Base-by-base conservation (phyloP, 768 basidiomycete genomes). In the Boletus reticuloceps region DNA sequence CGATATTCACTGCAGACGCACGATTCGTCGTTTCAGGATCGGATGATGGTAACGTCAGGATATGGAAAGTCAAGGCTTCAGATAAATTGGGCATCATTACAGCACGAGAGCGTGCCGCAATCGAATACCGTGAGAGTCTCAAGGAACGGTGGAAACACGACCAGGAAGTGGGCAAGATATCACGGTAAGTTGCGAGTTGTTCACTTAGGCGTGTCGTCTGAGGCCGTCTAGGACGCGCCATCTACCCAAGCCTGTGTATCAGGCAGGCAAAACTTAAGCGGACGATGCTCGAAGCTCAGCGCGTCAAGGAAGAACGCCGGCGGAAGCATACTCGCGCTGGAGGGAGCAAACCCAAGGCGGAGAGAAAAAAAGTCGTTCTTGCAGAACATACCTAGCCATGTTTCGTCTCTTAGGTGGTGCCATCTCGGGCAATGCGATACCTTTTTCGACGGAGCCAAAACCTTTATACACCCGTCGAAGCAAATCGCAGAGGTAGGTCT, bases 51-150 rank as follows among this genome's bases (percentile, higher is more conserved):
- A 97, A 96, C 65, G 89, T 97, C 58, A 83, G 94, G 50, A 79
- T 98, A 66, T 97, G 95, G 95, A 98, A 98, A 70, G 86, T 91
- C 20, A 89, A 90, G 54, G 92, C 95, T 1, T 88, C 90, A 0
- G 94, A 94, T 62, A 95, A 91, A 69, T 78, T 99, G 36, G 97
- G 96, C 10, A 82, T 97, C 29, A 75, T 98, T 60, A 94, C 92
- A 50, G 88, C 91, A 16, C 81, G 94, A 52, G 96, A 98, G 69
- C 82, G 92, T 43, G 91, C 94, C 3, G 84, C 89, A 10, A 89
- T 95, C 59, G 95, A 98, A 71, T 98, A 98, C 74, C 79, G 97
- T 20, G 86, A 91, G 36, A 88, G 82, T 57, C 84, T 99, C 55
- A 85, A 88, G 67, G 84, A 94, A 60, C 79, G 90, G 61, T 99